Percentiles rank a stretch among this genome's conserved stretches.
phyloP scores from a whole-genome alignment of 306 rosid species.

The Cucumis melo region DNA sequence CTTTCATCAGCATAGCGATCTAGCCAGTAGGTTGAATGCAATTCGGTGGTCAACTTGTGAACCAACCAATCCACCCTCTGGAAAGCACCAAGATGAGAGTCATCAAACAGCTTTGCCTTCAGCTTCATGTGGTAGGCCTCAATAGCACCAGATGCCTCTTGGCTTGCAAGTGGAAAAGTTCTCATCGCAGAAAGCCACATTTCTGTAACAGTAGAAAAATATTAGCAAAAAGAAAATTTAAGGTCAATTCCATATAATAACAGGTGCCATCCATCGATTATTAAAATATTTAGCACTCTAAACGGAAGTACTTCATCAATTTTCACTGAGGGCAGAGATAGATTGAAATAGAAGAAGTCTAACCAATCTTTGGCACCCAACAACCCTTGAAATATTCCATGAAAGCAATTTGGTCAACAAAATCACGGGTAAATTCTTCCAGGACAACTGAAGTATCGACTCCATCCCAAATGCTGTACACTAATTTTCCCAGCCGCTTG shows the following conservation, averaged over 20 bases:
- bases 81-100: constrained; percentile 88
- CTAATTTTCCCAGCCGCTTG: constrained; percentile 58
- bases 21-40: constrained; percentile 90
- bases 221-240: constrained; percentile 11
- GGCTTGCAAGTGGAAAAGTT: constrained; percentile 73
- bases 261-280: not conserved
- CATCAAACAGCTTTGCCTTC: constrained; percentile 80
- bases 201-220: constrained; percentile 25
- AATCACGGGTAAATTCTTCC: constrained; percentile 61
- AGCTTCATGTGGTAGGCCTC: constrained; percentile 84
- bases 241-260: not conserved
- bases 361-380: constrained; percentile 93
- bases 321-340: not conserved
- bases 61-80: constrained; percentile 97
- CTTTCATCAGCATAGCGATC: constrained; percentile 88
- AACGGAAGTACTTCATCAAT: not conserved
- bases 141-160: constrained; percentile 89
- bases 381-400: constrained; percentile 72
- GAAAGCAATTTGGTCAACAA: constrained; percentile 74
- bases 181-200: constrained; percentile 91
- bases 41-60: constrained; percentile 82
- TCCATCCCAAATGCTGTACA: constrained; percentile 59
- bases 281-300: not conserved
- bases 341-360: constrained; percentile 30
- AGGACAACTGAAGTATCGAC: constrained; percentile 31